Base-by-base conservation (phyloP, 441 rosid species). In the Adansonia grandidieri region DNA sequence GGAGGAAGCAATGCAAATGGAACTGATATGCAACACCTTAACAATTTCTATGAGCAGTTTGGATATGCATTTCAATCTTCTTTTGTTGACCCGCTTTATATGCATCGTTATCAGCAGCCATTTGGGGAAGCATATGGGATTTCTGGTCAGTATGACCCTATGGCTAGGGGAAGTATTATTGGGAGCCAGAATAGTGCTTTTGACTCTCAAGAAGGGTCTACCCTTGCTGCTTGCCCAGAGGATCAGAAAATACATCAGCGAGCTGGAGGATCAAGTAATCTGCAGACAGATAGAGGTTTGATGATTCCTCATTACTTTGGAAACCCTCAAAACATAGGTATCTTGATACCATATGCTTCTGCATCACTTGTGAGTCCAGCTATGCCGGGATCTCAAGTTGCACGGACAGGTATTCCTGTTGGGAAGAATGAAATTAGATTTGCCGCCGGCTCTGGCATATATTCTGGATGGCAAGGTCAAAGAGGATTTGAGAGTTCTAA, bases 21-120 rank as follows among this genome's bases (percentile, higher is more conserved):
- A 67, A 81, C 82, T 73, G 91, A 87, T 81, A 75, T 80, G 76
- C 92, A 89, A 79, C 81, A 87, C 45, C 54, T 82, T 22, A 85
- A 83, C 82, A 90, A 85, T 79, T 71, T 81, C 54, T 86, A 87
- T 77, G 91, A 85, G 62, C 89, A 86, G 69, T 77, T 78, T 54
- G 88, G 88, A 56, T 80, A 79, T 74, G 64, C 81, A 13, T 37
- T 37, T 37, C 42, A 37, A 37, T 37, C 42, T 5, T 37, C 42
- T 37, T 37, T 37, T 37, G 80, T 82, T 47, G 88, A 85, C 82
- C 85, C 89, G 42, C 60, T 84, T 78, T 85, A 88, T 79, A 74
- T 86, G 90, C 90, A 82, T 51, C 86, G 85, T 74, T 84, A 81
- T 83, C 92, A 83, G 72, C 92, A 87, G 65, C 80, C 88, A 42